Percentiles rank a stretch among this genome's conserved stretches.
These are phyloP conservation scores for Pelargonium nanum DNA, from an alignment of 345 rosid species.

Conservation along the genomic window DNA sequence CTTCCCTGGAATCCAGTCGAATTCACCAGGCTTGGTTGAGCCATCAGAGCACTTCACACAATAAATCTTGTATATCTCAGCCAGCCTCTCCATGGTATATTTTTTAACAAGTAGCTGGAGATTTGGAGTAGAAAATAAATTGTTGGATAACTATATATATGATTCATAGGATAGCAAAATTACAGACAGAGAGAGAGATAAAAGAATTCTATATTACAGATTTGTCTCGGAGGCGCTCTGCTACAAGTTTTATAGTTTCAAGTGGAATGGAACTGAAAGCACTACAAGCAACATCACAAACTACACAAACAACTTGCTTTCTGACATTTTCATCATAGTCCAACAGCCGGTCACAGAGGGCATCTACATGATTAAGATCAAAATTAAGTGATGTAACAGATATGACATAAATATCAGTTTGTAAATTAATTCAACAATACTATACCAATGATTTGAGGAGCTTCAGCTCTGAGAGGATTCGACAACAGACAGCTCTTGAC, in stretches of 20 bases:
- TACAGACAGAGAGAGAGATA: slow-evolving; percentile 8
- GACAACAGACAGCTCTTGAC: slow-evolving; percentile 73
- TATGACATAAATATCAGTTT: not conserved
- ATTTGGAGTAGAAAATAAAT: slow-evolving; percentile 11
- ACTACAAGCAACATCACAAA: slow-evolving; percentile 69
- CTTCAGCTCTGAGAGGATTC: slow-evolving; percentile 61
- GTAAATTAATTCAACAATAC: not conserved
- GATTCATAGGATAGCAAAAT: slow-evolving; percentile 10
- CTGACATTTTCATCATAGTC: slow-evolving; percentile 96
- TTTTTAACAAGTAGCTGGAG: slow-evolving; percentile 76
- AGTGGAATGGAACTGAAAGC: slow-evolving; percentile 50
- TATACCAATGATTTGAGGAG: slow-evolving; percentile 68
- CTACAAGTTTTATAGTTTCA: slow-evolving; percentile 66
- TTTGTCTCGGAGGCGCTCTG: slow-evolving; percentile 94
- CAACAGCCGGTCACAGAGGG: slow-evolving; percentile 88
- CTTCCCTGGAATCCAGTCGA: slow-evolving; percentile 97
- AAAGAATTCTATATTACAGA: slow-evolving; percentile 53
- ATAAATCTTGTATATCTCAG: slow-evolving; percentile 62
- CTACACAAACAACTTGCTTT: slow-evolving; percentile 85
- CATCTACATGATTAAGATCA: slow-evolving; percentile 44
- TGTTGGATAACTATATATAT: not conserved
- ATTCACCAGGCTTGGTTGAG: slow-evolving; percentile 34
- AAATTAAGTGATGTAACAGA: slow-evolving; percentile 12
- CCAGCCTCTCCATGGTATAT: slow-evolving; percentile 81
- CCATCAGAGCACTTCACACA: slow-evolving; percentile 37